Conservation (phyloP, 2,329 filamentous ascomycete species). For the Epichloe hybrida region DNA sequence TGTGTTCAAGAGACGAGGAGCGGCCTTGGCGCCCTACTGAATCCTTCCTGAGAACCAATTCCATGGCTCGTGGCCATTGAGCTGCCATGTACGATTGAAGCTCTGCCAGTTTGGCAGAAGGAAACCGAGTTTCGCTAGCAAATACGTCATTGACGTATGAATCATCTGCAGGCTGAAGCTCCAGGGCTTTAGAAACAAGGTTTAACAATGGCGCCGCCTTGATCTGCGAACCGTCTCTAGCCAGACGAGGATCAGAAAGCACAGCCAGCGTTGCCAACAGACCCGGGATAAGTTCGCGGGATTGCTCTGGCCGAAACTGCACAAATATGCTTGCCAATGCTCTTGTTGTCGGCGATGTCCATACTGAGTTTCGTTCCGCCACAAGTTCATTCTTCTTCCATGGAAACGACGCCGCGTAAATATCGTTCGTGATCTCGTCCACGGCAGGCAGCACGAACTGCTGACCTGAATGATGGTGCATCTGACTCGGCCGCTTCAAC, state of each 20-base stretch:
- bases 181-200: slow-evolving; percentile 12
- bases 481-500: slow-evolving; percentile 17
- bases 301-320: slow-evolving; percentile 14
- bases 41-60: slow-evolving; percentile 12
- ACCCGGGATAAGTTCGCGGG: slow-evolving; percentile 15
- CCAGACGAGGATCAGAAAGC: slow-evolving; percentile 15
- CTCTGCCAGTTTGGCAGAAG: slow-evolving; percentile 8
- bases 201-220: slow-evolving; percentile 18
- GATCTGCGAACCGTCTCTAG: slow-evolving; percentile 5
- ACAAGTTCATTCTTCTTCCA: background rate
- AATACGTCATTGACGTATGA: slow-evolving; percentile 11
- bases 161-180: slow-evolving; percentile 7
- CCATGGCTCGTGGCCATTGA: slow-evolving; percentile 15
- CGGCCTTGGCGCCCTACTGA: slow-evolving; percentile 11
- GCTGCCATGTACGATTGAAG: slow-evolving; percentile 15
- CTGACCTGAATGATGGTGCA: slow-evolving; percentile 2
- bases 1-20: background rate
- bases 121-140: slow-evolving; percentile 8
- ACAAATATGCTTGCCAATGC: slow-evolving; percentile 19
- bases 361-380: background rate
- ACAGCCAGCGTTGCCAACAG: slow-evolving; percentile 21
- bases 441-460: slow-evolving; percentile 19
- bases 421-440: slow-evolving; percentile 14
- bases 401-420: background rate
- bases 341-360: slow-evolving; percentile 7